Evolutionary conservation across 768 basidiomycete genomes (phyloP).

Genomic region (Tephrocybe sp.): DNA sequence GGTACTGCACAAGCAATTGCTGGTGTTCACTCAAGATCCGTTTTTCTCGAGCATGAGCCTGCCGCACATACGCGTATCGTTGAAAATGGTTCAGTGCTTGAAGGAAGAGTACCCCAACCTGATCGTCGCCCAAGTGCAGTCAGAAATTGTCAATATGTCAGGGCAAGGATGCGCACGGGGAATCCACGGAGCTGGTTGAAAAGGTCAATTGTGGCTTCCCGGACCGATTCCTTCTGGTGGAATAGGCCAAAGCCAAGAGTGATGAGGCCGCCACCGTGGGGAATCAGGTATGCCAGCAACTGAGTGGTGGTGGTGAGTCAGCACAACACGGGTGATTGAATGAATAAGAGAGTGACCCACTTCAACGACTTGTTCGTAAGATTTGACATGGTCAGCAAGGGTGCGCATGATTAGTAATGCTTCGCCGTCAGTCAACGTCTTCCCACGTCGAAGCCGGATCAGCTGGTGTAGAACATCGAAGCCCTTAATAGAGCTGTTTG

Average conservation of each 20-base stretch:
- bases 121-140: slow-evolving; percentile 9
- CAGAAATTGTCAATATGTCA: neutral
- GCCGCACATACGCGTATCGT: slow-evolving; percentile 82
- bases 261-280: slow-evolving; percentile 78
- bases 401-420: slow-evolving; percentile 72
- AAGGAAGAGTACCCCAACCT: slow-evolving; percentile 81
- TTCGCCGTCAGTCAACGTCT: slow-evolving; percentile 72
- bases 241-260: slow-evolving; percentile 89
- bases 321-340: neutral
- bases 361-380: slow-evolving; percentile 90
- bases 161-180: slow-evolving; percentile 53
- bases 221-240: slow-evolving; percentile 77
- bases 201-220: slow-evolving; percentile 80
- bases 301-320: slow-evolving; percentile 29
- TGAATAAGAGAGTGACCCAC: slow-evolving; percentile 38
- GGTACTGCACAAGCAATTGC: slow-evolving; percentile 22
- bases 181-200: slow-evolving; percentile 77
- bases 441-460: slow-evolving; percentile 72
- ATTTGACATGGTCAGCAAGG: slow-evolving; percentile 67
- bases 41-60: slow-evolving; percentile 68
- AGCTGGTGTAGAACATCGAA: slow-evolving; percentile 90
- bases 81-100: slow-evolving; percentile 87
- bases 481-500: slow-evolving; percentile 63
- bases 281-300: slow-evolving; percentile 79
- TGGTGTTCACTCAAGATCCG: slow-evolving; percentile 29